phyloP scores from a whole-genome alignment of 75 land plant genomes.

The Picea sitchensis region DNA sequence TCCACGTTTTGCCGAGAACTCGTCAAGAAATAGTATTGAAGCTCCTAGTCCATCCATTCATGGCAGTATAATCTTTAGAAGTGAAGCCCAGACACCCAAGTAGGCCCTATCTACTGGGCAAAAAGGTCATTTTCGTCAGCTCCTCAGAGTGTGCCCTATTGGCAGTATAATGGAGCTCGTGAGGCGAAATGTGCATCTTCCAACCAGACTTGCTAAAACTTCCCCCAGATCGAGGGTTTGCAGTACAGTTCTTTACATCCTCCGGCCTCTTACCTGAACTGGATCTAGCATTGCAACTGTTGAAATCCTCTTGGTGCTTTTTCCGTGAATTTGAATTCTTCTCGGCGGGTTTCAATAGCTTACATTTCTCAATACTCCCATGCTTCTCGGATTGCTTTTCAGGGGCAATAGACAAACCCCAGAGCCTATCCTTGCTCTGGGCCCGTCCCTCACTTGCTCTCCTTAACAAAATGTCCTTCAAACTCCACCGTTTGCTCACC shows the following conservation, averaged over 20 bases:
- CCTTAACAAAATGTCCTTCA: conserved; percentile 56
- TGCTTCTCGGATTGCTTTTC: conserved; percentile 7
- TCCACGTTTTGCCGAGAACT: neutral
- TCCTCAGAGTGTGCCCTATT: conserved; percentile 29
- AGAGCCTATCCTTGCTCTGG: conserved; percentile 24
- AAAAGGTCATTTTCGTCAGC: conserved; percentile 18
- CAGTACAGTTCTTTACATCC: conserved; percentile 24
- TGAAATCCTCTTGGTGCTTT: neutral
- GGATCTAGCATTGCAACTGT: neutral
- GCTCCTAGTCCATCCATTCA: conserved; percentile 29
- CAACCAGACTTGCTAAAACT: neutral
- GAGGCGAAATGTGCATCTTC: conserved; percentile 16
- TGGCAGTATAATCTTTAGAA: conserved; percentile 9
- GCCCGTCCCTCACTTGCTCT: conserved; percentile 62
- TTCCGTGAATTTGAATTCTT: neutral
- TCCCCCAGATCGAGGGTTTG: conserved; percentile 6
- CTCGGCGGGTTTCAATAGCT: neutral
- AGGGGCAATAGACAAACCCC: conserved; percentile 3
- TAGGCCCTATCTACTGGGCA: conserved; percentile 31
- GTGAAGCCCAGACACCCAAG: conserved; percentile 31
- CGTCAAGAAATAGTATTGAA: conserved; percentile 44
- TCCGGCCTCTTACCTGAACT: conserved; percentile 7
- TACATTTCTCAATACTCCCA: neutral
- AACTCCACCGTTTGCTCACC: conserved; percentile 36
- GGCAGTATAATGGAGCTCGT: conserved; percentile 23